Conservation (phyloP, 2,329 filamentous ascomycete genomes). For the Trematosphaeria pertusa region DNA sequence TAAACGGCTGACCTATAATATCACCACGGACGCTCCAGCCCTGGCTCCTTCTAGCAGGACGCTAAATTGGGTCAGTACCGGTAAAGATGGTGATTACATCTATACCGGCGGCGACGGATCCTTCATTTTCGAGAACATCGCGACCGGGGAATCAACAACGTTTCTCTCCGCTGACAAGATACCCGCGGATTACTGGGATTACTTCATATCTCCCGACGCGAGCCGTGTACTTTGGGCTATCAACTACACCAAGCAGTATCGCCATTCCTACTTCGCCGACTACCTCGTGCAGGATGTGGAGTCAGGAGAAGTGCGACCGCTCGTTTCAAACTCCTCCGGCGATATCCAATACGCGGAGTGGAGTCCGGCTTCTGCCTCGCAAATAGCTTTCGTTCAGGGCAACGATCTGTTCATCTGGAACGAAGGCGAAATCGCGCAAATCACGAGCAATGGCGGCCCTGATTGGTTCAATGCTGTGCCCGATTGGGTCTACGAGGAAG, state of each 20-base stretch:
- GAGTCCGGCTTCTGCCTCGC: constrained; percentile 60
- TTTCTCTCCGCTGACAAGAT: constrained; percentile 67
- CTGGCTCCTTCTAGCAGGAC: constrained; percentile 54
- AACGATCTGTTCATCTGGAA: constrained; percentile 70
- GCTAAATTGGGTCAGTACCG: constrained; percentile 64
- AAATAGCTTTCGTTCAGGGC: constrained; percentile 71
- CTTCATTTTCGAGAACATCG: constrained; percentile 67
- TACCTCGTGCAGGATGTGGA: constrained; percentile 69
- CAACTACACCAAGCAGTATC: constrained; percentile 73
- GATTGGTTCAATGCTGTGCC: constrained; percentile 70
- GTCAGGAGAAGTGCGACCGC: constrained; percentile 61
- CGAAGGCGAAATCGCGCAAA: constrained; percentile 61
- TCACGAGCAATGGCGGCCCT: constrained; percentile 66
- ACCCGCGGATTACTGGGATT: constrained; percentile 62
- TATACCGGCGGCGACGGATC: constrained; percentile 58
- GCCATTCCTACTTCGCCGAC: constrained; percentile 71
- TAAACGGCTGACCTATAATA: constrained; percentile 66
- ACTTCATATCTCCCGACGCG: constrained; percentile 67
- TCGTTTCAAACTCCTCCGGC: constrained; percentile 65
- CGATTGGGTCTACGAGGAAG: constrained; percentile 70
- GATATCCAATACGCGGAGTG: constrained; percentile 73
- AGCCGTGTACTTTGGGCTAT: constrained; percentile 67
- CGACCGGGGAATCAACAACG: constrained; percentile 62
- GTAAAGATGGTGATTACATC: constrained; percentile 68
- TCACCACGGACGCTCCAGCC: constrained; percentile 58